Evolutionary conservation across 768 basidiomycete genomes (phyloP).

Genomic region (Leucosporidium creatinivorum): DNA sequence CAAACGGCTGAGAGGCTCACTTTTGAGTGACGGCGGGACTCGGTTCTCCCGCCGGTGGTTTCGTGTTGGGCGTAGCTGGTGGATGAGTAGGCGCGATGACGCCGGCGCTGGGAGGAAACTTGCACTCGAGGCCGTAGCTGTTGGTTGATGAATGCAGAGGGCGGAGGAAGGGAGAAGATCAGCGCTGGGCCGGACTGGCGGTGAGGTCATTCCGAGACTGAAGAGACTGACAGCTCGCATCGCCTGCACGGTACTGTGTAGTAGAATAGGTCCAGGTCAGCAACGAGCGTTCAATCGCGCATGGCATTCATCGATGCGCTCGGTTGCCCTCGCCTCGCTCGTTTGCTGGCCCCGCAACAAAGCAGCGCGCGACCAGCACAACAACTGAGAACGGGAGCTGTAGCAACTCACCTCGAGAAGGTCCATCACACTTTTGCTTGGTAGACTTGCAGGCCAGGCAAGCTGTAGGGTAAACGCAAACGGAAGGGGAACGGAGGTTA

Average conservation of each 20-base stretch:
- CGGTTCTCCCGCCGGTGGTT: neutral
- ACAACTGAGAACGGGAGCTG: neutral
- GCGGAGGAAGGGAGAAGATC: neutral
- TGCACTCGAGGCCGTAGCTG: conserved; percentile 32
- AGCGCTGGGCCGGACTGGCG: neutral
- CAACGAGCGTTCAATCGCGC: no score
- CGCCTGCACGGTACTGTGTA: conserved; percentile 29
- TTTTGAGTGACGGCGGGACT: conserved; percentile 6
- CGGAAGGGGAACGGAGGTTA: no score
- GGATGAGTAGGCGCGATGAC: conserved; percentile 13
- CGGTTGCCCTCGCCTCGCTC: neutral
- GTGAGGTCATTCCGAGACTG: no score
- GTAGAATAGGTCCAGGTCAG: neutral
- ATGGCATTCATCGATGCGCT: neutral
- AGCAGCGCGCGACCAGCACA: no score
- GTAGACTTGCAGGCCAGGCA: neutral
- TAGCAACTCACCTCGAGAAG: conserved; percentile 13
- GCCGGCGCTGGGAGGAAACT: conserved; percentile 26
- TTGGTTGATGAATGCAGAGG: no score
- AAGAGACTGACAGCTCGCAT: conserved; percentile 18
- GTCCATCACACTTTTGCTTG: conserved; percentile 27
- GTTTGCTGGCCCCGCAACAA: neutral
- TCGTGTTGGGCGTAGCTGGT: neutral
- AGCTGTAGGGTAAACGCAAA: no score
- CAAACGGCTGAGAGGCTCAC: neutral